Evolutionary conservation across 2,329 filamentous ascomycete genomes (phyloP), one percentile per base, ranked within the genome.

Genomic region (Aspergillus sergii): DNA sequence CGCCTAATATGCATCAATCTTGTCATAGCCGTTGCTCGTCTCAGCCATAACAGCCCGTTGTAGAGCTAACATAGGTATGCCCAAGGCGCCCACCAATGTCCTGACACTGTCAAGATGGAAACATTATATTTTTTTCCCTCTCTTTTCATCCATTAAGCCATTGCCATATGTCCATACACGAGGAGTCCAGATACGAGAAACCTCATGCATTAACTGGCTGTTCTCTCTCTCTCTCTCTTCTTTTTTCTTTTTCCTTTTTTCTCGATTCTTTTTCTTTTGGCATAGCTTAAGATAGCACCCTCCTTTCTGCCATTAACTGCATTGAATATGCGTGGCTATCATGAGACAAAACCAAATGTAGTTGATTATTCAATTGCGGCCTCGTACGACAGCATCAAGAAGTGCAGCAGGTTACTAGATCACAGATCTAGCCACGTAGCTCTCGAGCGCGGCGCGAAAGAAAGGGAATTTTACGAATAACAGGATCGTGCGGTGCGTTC

Each of bases 391-490:
- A 43, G 53, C 36, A 46, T 36, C 34, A 36, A 30, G 53, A 41
- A 45, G 12, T 43, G 36, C 39, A 34, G 11, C n/a, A 30, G 48
- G 34, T 6, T 3, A 32, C 39, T 14, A 32, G 28, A 36, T 58
- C 36, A 54, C 46, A 43, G 34, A 34, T 36, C 57, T 64, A 68
- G 30, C 66, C 66, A 41, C 70, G 71, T 32, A 80, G 69, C 30
- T 79, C 78, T 34, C 76, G 75, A n/a, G 79, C 78, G 61, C 76
- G 79, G 58, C 78, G 78, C 34, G 77, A 75, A 39, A 86, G 73
- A 8, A 76, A 74, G 16, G 83, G 80, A 63, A 87, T 85, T 67
- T 78, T 79, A 62, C 82, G 81, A 57, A 86, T 74, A 36, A 86
- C 77, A n/a, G 80, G 81, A 67, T 85, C 83, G 48, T 81, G 79